Base-by-base conservation (phyloP, 1,284 basidiomycete genomes). In the Trametes pubescens region DNA sequence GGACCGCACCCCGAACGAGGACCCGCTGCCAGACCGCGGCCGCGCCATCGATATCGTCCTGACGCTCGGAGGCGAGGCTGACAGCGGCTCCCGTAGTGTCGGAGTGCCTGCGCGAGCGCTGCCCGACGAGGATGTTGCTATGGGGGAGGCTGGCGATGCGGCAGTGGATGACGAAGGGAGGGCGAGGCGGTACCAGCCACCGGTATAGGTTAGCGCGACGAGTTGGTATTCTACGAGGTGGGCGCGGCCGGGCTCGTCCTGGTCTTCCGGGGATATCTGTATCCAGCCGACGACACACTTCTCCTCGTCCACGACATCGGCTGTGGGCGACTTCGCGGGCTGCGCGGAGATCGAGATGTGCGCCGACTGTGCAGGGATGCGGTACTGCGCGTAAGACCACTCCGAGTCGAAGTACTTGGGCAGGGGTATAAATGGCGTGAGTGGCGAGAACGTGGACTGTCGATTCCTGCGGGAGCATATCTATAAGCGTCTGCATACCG, bases 321-420 rank as follows among this genome's bases (percentile, higher is more conserved):
- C 82, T 29, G 84, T 84, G 6, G 86, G 80, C 1, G 87, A 77
- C 65, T 85, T 86, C 37, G 84, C 78, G 2, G 81, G 76, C 16
- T 84, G 83, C 16, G 88, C 82, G 4, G 89, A 89, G 26, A 94
- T 77, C 7, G 90, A 89, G 53, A 93, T 90, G 66, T 94, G 92
- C n/a, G 91, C 80, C 6, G 90, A 88, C 72, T 92, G 92, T 7
- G 87, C 80, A 16, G 96, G 96, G 69, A 98, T 92, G 52, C 93
- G 88, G 77, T 95, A 98, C 72, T 95, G 93, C 18, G 95, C 95
- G 72, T 95, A 94, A 0, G 95, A 97, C 89, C 95, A 95, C 74
- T 95, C 90, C 10, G 94, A 96, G 69, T 90, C 90, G 74, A 98
- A 96, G 77, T 98, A 97, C 72, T 93, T 95, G 16, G 95, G 96